Evolutionary conservation across 148 eudicot species (phyloP), one percentile per base, ranked within the genome.

Genomic region (Rhododendron kiyosumense): DNA sequence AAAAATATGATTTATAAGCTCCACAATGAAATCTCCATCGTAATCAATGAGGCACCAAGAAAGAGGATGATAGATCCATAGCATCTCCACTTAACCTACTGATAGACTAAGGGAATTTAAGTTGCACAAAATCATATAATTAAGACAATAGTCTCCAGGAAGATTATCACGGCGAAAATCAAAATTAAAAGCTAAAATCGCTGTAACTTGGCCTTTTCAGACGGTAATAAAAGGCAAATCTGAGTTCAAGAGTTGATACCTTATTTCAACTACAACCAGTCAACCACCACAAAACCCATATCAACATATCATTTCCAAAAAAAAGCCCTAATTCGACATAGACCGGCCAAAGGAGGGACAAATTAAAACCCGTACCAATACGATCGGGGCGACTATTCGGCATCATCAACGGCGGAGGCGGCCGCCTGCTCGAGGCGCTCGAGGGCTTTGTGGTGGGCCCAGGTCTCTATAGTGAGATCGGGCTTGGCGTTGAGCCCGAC

Each of bases 401-500:
- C 90, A 7, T 92, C 92, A 65, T 87, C 91, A 28, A 28, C 76
- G 26, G 91, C 51, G 52, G 59, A 54, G 59, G 90, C 8, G 3
- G 41, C 87, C 75, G 93, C 91, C 85, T 59, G 65, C 22, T 91
- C 89, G 82, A 95, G 96, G 34, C 96, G 95, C 43, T 97, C 93
- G 1, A 97, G 95, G 87, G 99, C 99, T 80, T 95, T 92, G 85
- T 91, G 93, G 67, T 97, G 99, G 61, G 99, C 99, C 99, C 99
- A 97, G 13, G 99, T 93, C 92, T 97, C 99, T 57, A 97, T 85
- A 20, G 99, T 93, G 48, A 97, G 93, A 92, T 97, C 99, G 73
- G 99, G 99, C 89, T 97, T 95, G 54, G 98, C 98, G 65, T 81
- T 90, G 75, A 97, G 98, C 0, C 99, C 99, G 1, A 96, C 99